phyloP scores from a whole-genome alignment of 2,329 filamentous ascomycete species.

The Xylariaceae sp. region DNA sequence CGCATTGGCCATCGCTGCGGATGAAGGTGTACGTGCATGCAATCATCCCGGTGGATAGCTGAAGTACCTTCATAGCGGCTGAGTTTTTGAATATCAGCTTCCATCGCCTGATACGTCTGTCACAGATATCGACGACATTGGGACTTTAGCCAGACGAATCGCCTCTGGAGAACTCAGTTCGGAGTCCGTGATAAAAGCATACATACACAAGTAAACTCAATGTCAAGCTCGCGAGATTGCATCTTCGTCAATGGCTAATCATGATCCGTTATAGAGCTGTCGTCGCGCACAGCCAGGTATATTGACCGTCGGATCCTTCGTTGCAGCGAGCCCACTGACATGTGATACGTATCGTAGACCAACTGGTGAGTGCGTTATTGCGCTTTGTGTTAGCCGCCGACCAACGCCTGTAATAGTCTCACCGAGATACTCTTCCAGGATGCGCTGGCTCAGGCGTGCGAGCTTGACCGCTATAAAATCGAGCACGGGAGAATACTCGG shows the following conservation, averaged over 20 bases:
- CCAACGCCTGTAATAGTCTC: slow-evolving; percentile 23
- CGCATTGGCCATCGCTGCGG: slow-evolving; percentile 9
- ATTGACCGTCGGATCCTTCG: background rate
- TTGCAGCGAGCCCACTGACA: background rate
- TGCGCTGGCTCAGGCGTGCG: slow-evolving; percentile 26
- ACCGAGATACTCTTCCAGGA: slow-evolving; percentile 33
- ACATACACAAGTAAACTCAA: slow-evolving; percentile 24
- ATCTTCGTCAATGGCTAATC: background rate
- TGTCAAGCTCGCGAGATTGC: background rate
- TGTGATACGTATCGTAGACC: slow-evolving; percentile 18
- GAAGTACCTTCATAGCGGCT: slow-evolving; percentile 6
- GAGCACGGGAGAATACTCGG: slow-evolving; percentile 18
- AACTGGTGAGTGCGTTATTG: slow-evolving; percentile 24
- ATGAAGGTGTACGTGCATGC: slow-evolving; percentile 16
- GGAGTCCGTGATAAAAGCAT: slow-evolving; percentile 22
- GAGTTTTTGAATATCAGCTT: slow-evolving; percentile 11
- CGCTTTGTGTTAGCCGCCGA: background rate
- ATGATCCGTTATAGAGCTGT: slow-evolving; percentile 7
- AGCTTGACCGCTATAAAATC: slow-evolving; percentile 25
- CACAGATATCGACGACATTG: slow-evolving; percentile 18
- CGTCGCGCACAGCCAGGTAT: slow-evolving; percentile 12
- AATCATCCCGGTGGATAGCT: background rate
- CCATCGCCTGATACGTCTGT: slow-evolving; percentile 8
- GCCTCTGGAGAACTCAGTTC: slow-evolving; percentile 21
- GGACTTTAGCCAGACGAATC: slow-evolving; percentile 14